These are phyloP conservation scores for Effrenium voratum DNA, from an alignment of 73 alveolate genomes.

Conservation along the genomic window DNA sequence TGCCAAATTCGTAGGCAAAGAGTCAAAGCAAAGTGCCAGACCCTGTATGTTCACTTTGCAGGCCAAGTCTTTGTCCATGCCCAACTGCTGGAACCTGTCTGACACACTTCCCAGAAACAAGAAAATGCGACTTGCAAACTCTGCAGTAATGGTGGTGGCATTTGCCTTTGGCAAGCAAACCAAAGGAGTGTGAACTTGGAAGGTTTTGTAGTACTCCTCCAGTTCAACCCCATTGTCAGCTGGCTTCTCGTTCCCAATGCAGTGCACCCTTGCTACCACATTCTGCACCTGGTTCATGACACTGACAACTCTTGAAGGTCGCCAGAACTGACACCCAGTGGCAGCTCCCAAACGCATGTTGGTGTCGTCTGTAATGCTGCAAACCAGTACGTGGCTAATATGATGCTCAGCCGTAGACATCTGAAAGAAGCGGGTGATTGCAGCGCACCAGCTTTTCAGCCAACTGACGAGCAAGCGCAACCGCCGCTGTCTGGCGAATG, in stretches of 20 bases:
- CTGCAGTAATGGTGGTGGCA: neutral
- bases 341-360: neutral
- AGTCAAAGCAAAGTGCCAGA: neutral
- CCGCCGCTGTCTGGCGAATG: neutral
- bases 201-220: neutral
- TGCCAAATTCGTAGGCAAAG: slow-evolving; percentile 1
- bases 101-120: neutral
- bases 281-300: neutral
- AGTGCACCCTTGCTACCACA: neutral
- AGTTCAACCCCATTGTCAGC: neutral
- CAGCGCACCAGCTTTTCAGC: neutral
- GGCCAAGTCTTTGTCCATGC: neutral
- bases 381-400: neutral
- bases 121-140: neutral
- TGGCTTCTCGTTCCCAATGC: neutral
- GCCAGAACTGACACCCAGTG: neutral
- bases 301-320: neutral
- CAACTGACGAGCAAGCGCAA: neutral
- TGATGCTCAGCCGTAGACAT: neutral
- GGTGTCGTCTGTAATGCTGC: slow-evolving; percentile 5
- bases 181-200: slow-evolving; percentile 8
- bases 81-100: neutral
- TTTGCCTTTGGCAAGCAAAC: neutral
- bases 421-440: neutral
- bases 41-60: neutral